phyloP scores from a whole-genome alignment of 768 basidiomycete genomes.

The Exidia glandulosa region DNA sequence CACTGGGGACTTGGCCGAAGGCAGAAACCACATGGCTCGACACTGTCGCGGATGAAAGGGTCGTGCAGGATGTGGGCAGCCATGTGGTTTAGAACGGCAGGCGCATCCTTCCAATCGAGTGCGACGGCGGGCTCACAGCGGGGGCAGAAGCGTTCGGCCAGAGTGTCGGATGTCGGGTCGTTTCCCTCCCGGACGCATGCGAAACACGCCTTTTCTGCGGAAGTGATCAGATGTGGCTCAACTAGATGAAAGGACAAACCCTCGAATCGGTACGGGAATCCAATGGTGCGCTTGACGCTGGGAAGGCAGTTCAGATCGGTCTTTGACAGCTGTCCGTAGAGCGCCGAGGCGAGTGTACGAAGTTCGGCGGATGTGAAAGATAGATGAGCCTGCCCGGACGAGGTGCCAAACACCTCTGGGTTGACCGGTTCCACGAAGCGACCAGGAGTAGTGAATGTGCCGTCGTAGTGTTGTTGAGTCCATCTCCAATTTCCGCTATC shows the following conservation, averaged over 20 bases:
- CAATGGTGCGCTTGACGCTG: neutral
- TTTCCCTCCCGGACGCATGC: neutral
- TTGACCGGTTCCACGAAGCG: neutral
- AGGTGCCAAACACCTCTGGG: neutral
- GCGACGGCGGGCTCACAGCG: neutral
- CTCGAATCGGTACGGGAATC: neutral
- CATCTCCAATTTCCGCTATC: neutral
- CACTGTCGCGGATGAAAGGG: neutral
- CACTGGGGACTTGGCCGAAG: neutral
- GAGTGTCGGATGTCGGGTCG: neutral
- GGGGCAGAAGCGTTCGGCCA: neutral
- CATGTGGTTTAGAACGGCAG: neutral
- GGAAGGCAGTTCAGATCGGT: neutral
- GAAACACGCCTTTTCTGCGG: neutral
- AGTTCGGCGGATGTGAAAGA: neutral
- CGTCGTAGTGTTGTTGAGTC: neutral
- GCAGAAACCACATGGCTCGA: neutral
- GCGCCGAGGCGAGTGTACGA: neutral
- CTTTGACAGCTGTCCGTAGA: neutral
- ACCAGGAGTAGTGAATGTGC: neutral
- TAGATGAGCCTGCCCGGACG: neutral
- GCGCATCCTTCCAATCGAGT: neutral
- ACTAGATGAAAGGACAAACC: neutral
- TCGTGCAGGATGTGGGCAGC: neutral
- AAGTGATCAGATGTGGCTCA: neutral